These are phyloP conservation scores for Ambrosiella cleistominuta DNA, from an alignment of 2,329 filamentous ascomycete species.

Conservation along the genomic window DNA sequence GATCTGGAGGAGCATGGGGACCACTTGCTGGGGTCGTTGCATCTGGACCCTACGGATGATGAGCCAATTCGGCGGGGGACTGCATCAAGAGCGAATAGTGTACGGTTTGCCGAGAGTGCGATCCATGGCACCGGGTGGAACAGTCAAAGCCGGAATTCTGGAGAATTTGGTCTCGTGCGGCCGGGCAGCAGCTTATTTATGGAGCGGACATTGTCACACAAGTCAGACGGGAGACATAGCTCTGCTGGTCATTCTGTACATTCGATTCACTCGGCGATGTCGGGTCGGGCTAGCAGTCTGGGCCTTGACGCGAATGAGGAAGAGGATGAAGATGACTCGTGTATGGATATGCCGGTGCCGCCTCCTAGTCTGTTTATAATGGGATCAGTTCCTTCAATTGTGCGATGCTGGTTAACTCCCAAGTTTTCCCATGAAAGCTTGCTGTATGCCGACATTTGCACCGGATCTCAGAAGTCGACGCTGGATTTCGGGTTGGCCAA, in stretches of 20 bases:
- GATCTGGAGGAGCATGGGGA: constrained; percentile 77
- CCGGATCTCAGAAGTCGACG: constrained; percentile 76
- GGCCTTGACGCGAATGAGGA: constrained; percentile 56
- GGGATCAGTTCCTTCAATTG: constrained; percentile 79
- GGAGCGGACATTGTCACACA: constrained; percentile 82
- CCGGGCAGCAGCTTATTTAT: constrained; percentile 75
- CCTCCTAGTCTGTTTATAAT: constrained; percentile 73
- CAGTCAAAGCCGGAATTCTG: constrained; percentile 55
- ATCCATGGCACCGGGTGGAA: constrained; percentile 76
- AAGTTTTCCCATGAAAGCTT: constrained; percentile 80
- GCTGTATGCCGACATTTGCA: constrained; percentile 81
- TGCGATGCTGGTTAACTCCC: constrained; percentile 85
- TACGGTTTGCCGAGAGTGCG: constrained; percentile 91
- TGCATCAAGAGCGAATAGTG: constrained; percentile 85
- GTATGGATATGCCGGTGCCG: constrained; percentile 53
- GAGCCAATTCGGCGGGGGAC: constrained; percentile 70
- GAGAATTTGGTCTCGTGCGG: constrained; percentile 61
- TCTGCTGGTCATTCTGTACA: constrained; percentile 73
- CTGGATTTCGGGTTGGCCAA: constrained; percentile 58
- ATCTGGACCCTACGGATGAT: constrained; percentile 66
- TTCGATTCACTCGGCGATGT: constrained; percentile 39
- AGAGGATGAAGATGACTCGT: constrained; percentile 49
- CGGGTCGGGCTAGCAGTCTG: constrained; percentile 70
- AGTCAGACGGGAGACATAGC: constrained; percentile 72
- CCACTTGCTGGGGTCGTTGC: constrained; percentile 61